phyloP scores from a whole-genome alignment of 106 monocot genomes.

The Posidonia australis region DNA sequence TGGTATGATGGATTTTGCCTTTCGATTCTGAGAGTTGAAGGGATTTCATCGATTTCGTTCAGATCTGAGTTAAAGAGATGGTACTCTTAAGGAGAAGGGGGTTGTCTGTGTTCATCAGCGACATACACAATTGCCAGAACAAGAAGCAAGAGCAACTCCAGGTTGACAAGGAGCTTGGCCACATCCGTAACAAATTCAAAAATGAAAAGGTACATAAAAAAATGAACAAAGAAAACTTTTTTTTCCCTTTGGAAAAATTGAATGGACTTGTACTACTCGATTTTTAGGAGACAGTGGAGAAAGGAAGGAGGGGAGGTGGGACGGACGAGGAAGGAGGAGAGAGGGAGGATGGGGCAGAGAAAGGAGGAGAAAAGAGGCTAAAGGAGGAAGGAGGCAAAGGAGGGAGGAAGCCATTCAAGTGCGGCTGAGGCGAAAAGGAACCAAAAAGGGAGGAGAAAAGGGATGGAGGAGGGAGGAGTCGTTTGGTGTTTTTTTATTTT shows the following conservation, averaged over 20 bases:
- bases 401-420: too few relatives aligned
- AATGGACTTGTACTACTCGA: not conserved
- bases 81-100: conserved; percentile 82
- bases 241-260: not conserved
- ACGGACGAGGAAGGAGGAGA: too few relatives aligned
- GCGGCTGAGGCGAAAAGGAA: too few relatives aligned
- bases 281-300: not conserved
- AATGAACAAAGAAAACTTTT: not conserved
- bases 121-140: conserved; percentile 86
- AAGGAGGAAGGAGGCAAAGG: too few relatives aligned
- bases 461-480: too few relatives aligned
- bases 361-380: too few relatives aligned
- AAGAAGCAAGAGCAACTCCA: conserved; percentile 91
- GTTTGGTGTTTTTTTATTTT: too few relatives aligned
- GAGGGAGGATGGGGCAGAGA: too few relatives aligned
- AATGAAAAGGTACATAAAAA: conserved; percentile 86
- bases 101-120: conserved; percentile 97
- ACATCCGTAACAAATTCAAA: conserved; percentile 85
- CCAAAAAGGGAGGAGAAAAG: too few relatives aligned
- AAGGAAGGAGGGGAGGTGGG: too few relatives aligned
- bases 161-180: conserved; percentile 97
- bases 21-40: not conserved
- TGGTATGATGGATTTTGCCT: too few relatives aligned
- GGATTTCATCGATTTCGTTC: not conserved
- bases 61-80: conserved; percentile 31